phyloP scores from a whole-genome alignment of 805 yeast genomes.

The Saccharomycopsis javanensis region DNA sequence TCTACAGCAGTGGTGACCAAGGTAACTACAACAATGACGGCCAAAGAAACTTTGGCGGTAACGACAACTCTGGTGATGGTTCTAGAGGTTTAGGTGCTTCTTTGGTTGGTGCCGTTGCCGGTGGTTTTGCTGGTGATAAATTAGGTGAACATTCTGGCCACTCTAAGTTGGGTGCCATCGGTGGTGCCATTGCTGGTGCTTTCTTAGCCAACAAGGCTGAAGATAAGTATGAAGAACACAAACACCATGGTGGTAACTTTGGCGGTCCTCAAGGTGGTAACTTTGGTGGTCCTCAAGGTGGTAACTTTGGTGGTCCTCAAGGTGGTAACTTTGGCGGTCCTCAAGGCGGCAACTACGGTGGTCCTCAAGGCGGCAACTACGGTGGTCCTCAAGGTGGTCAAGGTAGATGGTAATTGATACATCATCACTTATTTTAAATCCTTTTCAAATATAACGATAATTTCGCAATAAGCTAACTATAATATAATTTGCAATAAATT shows the following conservation, averaged over 20 bases:
- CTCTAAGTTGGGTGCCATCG: conserved; percentile 35
- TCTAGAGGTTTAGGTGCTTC: conserved; percentile 36
- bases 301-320: conserved; percentile 1
- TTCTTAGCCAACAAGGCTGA: conserved; percentile 42
- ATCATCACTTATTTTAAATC: background rate
- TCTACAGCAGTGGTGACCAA: conserved; percentile 38
- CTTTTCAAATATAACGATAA: background rate
- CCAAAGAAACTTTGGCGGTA: conserved; percentile 12
- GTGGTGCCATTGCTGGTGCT: conserved; percentile 50
- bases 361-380: background rate
- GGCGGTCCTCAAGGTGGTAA: conserved; percentile 17
- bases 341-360: conserved; percentile 5
- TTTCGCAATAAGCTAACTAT: too few species aligned
- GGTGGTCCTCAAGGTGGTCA: conserved; percentile 5
- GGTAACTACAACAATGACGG: conserved; percentile 22
- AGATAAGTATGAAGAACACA: conserved; percentile 28
- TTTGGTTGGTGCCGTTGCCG: conserved; percentile 42
- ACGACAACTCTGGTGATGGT: conserved; percentile 23
- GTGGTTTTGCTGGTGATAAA: conserved; percentile 43
- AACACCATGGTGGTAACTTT: conserved; percentile 18
- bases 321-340: background rate
- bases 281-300: conserved; percentile 1
- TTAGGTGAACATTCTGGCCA: conserved; percentile 29
- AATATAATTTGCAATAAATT: too few species aligned
- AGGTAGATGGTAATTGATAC: conserved; percentile 13